Conservation (phyloP, 176 grass and related monocot species). For the Pontederia crassipes region DNA sequence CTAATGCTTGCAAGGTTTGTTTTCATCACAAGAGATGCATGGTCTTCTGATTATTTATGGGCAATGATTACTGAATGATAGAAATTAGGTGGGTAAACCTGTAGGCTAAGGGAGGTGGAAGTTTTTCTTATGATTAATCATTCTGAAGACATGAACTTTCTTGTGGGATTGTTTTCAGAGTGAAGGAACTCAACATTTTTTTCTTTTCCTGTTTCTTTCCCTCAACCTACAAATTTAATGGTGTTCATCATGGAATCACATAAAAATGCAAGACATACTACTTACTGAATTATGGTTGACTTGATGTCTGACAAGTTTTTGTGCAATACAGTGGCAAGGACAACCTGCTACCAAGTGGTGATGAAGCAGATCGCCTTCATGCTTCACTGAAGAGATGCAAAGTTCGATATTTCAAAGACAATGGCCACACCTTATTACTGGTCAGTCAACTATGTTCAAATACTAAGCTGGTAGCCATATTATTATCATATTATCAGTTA, state of each 20-base stretch:
- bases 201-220: background rate
- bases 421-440: slow-evolving; percentile 81
- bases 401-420: slow-evolving; percentile 88
- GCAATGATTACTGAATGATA: too few species aligned
- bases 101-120: too few species aligned
- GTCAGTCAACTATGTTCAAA: slow-evolving; percentile 16
- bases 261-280: background rate
- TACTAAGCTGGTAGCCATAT: too few species aligned
- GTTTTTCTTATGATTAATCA: too few species aligned
- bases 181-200: background rate
- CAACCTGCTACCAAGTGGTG: slow-evolving; percentile 76
- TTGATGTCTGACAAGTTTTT: slow-evolving; percentile 1
- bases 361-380: slow-evolving; percentile 80
- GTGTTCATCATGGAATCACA: background rate
- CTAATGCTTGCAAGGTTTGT: slow-evolving; percentile 83
- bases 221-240: background rate
- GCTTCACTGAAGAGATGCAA: slow-evolving; percentile 65
- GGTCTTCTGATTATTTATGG: too few species aligned
- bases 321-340: slow-evolving; percentile 60
- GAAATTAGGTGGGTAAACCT: too few species aligned
- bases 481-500: too few species aligned
- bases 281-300: background rate
- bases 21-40: background rate
- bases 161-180: background rate
- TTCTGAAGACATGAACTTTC: too few species aligned